Conservation (phyloP, 257 asterid species). For the Solanum gracilifrons region DNA sequence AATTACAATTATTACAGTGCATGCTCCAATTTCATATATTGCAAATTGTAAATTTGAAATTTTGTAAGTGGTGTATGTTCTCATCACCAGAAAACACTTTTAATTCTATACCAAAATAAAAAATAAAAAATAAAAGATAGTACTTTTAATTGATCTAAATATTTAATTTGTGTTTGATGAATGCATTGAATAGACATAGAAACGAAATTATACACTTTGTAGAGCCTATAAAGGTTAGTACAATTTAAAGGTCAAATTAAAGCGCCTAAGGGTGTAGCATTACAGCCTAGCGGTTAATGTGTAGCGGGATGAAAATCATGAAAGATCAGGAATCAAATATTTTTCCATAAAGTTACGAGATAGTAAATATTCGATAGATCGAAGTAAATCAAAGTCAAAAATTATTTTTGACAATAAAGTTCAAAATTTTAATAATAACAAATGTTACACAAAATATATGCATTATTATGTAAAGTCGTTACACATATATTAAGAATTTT, state of each 20-base stretch:
- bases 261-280: neutral
- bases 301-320: neutral
- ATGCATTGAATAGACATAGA: neutral
- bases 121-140: too few species aligned
- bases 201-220: neutral
- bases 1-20: neutral
- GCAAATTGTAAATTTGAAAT: neutral
- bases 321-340: neutral
- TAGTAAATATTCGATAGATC: rapidly evolving
- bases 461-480: neutral
- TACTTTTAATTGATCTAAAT: neutral
- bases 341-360: neutral
- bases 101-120: neutral
- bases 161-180: neutral
- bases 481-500: neutral
- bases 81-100: neutral
- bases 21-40: neutral
- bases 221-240: neutral
- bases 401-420: neutral
- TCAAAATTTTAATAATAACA: neutral
- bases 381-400: neutral
- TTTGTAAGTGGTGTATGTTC: neutral
- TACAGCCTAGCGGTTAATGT: neutral
- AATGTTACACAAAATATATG: neutral
- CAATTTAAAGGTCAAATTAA: too few species aligned